These are phyloP conservation scores for Fusarium sp. DNA, from an alignment of 2,329 filamentous ascomycete genomes.

Conservation along the genomic window DNA sequence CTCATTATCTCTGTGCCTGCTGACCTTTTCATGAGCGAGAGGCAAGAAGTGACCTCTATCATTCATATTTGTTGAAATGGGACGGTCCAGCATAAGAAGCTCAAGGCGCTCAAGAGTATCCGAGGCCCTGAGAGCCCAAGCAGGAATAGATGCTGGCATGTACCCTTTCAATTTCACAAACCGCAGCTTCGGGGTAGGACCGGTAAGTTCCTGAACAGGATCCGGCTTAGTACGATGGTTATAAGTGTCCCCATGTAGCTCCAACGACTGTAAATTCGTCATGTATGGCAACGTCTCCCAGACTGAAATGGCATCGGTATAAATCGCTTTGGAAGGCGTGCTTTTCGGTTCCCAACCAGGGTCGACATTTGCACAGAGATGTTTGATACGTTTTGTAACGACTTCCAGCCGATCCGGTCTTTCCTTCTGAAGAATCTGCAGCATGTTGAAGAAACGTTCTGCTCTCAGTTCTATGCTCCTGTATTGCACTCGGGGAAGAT, in stretches of 20 bases:
- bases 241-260: background rate
- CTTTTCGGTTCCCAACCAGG: accelerated
- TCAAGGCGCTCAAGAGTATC: conserved; percentile 23
- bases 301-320: background rate
- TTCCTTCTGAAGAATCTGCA: background rate
- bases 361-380: conserved; percentile 10
- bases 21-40: conserved; percentile 7
- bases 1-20: accelerated
- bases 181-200: background rate
- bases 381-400: background rate
- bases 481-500: background rate
- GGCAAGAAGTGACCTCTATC: background rate
- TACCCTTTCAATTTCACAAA: conserved; percentile 26
- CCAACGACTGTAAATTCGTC: conserved; percentile 15
- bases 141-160: conserved; percentile 9
- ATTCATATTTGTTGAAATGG: background rate
- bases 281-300: conserved; percentile 32
- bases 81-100: conserved; percentile 29
- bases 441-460: background rate
- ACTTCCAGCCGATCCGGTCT: background rate
- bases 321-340: accelerated
- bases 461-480: background rate
- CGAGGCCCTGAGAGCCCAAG: conserved; percentile 9
- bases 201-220: background rate
- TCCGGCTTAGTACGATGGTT: accelerated